Evolutionary conservation across 2,329 filamentous ascomycete genomes (phyloP), one percentile per base, ranked within the genome.

Genomic region (Neonectria ditissima): DNA sequence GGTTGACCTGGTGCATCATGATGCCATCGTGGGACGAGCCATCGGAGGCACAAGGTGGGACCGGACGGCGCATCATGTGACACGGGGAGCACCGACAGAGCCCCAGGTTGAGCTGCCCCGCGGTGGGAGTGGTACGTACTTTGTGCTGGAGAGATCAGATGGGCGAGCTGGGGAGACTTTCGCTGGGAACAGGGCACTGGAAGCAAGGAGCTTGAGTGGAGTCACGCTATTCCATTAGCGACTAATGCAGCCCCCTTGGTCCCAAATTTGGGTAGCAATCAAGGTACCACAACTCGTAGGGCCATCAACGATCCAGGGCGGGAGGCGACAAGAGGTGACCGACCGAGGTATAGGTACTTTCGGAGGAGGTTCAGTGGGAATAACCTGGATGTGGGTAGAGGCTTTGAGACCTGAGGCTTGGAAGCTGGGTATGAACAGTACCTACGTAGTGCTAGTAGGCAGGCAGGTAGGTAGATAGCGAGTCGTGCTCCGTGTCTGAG

Each of bases 131-230:
- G 59, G 39, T 62, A 62, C 47, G 59, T 62, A 57, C 52, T 13
- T 54, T 10, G 20, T 9, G 18, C 14, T 16, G 41, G 37, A 50
- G 26, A 32, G 48, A 57, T 57, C 48, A 30, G 52, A 59, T 63
- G 55, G 50, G 53, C 48, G 55, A 50, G 37, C n/a, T 20, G 37
- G 37, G n/a, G 37, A 41, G 37, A 32, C 9, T 9, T 10, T 41
- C 56, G 47, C 60, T 53, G 48, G 54, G 59, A 61, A 63, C 51
- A 50, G 39, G 47, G 47, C 56, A 22, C 60, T 58, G 53, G 60
- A 65, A 65, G 70, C 65, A 70, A 65, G 71, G 65, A 74, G 71
- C 73, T 75, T 65, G 65, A 59, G 73, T 74, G 73, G 73, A 62
- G 54, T 55, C 30, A 14, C 30, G 51, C 68, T 65, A 62, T 34